These are phyloP conservation scores for Backusella luteola DNA, from an alignment of 192 early-diverging fungal genomes.

Conservation along the genomic window DNA sequence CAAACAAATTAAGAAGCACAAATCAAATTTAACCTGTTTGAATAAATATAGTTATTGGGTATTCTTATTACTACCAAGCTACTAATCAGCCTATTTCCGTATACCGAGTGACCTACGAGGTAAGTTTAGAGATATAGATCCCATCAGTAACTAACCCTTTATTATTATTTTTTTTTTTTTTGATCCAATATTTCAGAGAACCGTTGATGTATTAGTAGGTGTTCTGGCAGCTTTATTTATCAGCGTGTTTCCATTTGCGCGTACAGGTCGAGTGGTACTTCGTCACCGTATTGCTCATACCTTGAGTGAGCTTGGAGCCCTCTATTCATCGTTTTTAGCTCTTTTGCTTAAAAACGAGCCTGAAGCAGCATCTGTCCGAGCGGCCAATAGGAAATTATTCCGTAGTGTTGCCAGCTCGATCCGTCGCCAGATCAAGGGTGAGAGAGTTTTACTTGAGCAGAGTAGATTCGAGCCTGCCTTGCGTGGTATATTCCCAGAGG, in stretches of 20 bases:
- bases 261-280: slow-evolving; percentile 36
- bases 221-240: slow-evolving; percentile 32
- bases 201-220: slow-evolving; percentile 28
- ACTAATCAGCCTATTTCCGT: not conserved
- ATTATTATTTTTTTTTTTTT: not conserved
- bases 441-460: slow-evolving; percentile 34
- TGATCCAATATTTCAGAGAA: slow-evolving; percentile 16
- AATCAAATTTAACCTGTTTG: not conserved
- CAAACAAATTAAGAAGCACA: not conserved
- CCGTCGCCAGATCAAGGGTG: slow-evolving; percentile 31
- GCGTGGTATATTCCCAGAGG: slow-evolving; percentile 32
- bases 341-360: slow-evolving; percentile 24
- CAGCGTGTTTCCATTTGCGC: slow-evolving; percentile 31
- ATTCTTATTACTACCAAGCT: slow-evolving; percentile 10
- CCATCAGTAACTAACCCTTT: not conserved
- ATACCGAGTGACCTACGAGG: slow-evolving; percentile 22
- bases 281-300: slow-evolving; percentile 32
- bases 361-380: not conserved
- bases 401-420: slow-evolving; percentile 26
- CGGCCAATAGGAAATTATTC: slow-evolving; percentile 29
- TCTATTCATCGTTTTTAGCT: slow-evolving; percentile 38
- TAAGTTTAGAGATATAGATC: not conserved
- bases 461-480: slow-evolving; percentile 39
- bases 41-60: slow-evolving; percentile 25
- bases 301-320: slow-evolving; percentile 29